Conservation (phyloP, 176 grass and related monocot genomes). For the Urochloa ruziziensis region DNA sequence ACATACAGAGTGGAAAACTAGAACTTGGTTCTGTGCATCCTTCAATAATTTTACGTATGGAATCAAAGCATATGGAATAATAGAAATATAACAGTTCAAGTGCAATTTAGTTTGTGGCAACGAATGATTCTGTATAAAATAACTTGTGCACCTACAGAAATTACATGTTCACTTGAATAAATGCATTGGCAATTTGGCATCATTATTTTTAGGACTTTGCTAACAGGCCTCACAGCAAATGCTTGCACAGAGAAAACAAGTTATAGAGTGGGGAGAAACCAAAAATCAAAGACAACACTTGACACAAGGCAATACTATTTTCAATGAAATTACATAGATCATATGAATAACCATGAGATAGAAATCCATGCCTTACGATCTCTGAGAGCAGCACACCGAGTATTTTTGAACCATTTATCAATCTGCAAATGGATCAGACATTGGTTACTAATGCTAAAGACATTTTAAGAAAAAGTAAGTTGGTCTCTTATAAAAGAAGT, state of each 20-base stretch:
- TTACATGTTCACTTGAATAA: neutral
- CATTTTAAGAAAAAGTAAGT: neutral
- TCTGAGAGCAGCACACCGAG: constrained; percentile 85
- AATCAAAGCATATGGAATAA: neutral
- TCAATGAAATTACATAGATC: neutral
- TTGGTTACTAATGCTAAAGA: neutral
- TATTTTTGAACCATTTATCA: constrained; percentile 98
- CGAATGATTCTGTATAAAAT: neutral
- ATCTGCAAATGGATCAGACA: constrained; percentile 57
- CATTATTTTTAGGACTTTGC: neutral
- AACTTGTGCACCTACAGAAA: constrained; percentile 1
- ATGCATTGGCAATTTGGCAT: neutral
- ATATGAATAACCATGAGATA: constrained; percentile 36
- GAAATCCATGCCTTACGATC: constrained; percentile 64
- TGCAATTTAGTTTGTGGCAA: neutral
- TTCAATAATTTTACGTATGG: too few species aligned
- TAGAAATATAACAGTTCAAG: neutral
- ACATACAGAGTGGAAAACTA: neutral
- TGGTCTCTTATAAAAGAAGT: constrained; percentile 8
- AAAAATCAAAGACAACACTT: neutral
- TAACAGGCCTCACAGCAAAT: neutral
- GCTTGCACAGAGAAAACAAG: constrained; percentile 14
- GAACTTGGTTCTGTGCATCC: neutral
- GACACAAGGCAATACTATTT: constrained; percentile 7
- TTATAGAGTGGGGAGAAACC: neutral